Base-by-base conservation (phyloP, 306 rosid species). In the Luffa acutangula region DNA sequence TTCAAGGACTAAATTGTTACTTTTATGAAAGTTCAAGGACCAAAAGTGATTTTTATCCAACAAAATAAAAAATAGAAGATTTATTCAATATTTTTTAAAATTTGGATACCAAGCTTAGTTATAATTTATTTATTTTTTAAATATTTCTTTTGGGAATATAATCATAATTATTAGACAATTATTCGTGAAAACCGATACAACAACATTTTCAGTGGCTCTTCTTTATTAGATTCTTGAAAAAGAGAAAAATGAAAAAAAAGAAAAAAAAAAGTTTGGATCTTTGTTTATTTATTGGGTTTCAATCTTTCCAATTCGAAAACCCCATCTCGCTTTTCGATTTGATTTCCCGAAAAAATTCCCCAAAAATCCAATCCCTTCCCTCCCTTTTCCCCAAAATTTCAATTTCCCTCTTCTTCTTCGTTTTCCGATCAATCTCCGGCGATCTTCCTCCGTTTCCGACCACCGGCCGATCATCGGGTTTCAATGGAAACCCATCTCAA, bases 401-500 rank as follows among this genome's bases (percentile, higher is more conserved):
- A 66, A 66, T 39, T 33, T 43, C 52, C 52, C 54, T 53, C n/a
- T 17, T 53, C 36, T 18, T 53, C n/a, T 17, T 53, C 36, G 2
- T 9, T 7, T 6, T n/a, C 13, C 36, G 57, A 8, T 21, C 60
- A 60, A 9, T 25, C 60, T 20, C 25, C 60, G 60, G 25, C 25
- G 60, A 54, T 66, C 48, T 1, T n/a, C n/a, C 4, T 43, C 48
- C 11, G 51, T 39, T 43, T 48, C 58, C 77, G 58, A 46, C 25
- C 59, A 43, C 76, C 31, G 37, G 17, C 8, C 56, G 33, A 6
- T 51, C 14, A 41, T 2, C 49, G 80, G 80, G 65, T 62, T 78
- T 36, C 81, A 9, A 78, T 78, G 81, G 81, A 78, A 78, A 78
- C 81, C 60, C 81, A 78, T 43, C 25, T 75, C 8, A 85, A 82